Conservation (phyloP, 768 basidiomycete genomes). For the Tricholoma saponaceum region DNA sequence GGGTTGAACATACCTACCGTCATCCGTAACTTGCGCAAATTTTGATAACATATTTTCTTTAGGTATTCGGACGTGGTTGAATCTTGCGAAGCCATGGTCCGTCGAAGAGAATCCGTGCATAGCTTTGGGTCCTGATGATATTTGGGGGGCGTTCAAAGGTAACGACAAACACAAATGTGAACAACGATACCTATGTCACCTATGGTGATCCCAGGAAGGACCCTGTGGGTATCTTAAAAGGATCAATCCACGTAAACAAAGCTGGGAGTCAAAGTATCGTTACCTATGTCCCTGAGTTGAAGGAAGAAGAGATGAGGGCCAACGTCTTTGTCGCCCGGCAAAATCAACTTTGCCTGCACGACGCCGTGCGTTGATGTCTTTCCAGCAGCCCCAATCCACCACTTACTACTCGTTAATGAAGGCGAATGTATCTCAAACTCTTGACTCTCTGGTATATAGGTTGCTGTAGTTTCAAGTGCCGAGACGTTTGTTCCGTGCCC, state of each 20-base stretch:
- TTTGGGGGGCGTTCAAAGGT: neutral
- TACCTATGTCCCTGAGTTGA: slow-evolving; percentile 62
- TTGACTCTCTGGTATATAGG: slow-evolving; percentile 58
- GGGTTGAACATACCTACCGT: slow-evolving; percentile 60
- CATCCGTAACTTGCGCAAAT: slow-evolving; percentile 65
- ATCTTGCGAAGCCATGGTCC: slow-evolving; percentile 70
- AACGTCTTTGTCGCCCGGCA: slow-evolving; percentile 53
- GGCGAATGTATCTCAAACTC: slow-evolving; percentile 80
- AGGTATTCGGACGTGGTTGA: slow-evolving; percentile 63
- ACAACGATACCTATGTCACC: slow-evolving; percentile 61
- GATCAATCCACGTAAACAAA: slow-evolving; percentile 1
- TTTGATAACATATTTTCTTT: slow-evolving; percentile 70
- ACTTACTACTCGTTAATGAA: slow-evolving; percentile 70
- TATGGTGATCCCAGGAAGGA: slow-evolving; percentile 56
- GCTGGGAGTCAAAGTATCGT: slow-evolving; percentile 4
- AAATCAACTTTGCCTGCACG: slow-evolving; percentile 69
- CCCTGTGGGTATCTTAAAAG: slow-evolving; percentile 49
- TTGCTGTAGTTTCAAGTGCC: slow-evolving; percentile 71
- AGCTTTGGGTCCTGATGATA: slow-evolving; percentile 53
- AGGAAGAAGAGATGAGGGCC: slow-evolving; percentile 78
- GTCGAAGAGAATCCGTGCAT: slow-evolving; percentile 41
- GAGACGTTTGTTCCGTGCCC: slow-evolving; percentile 74
- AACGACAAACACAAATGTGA: neutral
- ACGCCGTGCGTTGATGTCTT: slow-evolving; percentile 74
- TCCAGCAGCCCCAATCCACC: slow-evolving; percentile 78